These are phyloP conservation scores for Xylaria sp. DNA, from an alignment of 2,329 filamentous ascomycete species.

Conservation along the genomic window DNA sequence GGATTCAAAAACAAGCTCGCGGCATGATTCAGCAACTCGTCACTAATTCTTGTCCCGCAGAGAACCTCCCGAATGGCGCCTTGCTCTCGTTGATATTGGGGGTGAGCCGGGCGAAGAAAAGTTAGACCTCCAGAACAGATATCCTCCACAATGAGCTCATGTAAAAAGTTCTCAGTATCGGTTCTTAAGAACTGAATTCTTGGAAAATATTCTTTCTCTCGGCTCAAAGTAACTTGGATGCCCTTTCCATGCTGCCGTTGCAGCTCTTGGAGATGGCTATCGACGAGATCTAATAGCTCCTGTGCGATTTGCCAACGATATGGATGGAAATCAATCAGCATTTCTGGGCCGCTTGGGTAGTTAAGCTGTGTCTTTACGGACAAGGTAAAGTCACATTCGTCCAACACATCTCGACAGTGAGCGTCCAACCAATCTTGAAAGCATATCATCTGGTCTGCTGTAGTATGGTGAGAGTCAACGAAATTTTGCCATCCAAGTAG, in stretches of 20 bases:
- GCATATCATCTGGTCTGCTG: conserved; percentile 60
- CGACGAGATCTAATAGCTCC: conserved; percentile 55
- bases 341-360: conserved; percentile 64
- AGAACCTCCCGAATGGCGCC: conserved; percentile 41
- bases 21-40: conserved; percentile 36
- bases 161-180: conserved; percentile 59
- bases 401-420: conserved; percentile 68
- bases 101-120: conserved; percentile 40
- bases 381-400: conserved; percentile 71
- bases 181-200: conserved; percentile 65
- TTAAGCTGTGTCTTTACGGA: conserved; percentile 66
- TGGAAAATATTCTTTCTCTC: conserved; percentile 59
- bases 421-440: conserved; percentile 63
- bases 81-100: conserved; percentile 11
- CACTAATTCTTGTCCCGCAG: conserved; percentile 40
- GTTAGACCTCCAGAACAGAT: conserved; percentile 51
- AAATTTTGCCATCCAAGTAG: conserved; percentile 70
- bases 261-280: conserved; percentile 53
- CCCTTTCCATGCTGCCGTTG: conserved; percentile 51
- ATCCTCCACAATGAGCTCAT: conserved; percentile 54
- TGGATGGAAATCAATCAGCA: conserved; percentile 64
- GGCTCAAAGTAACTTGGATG: conserved; percentile 60
- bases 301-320: conserved; percentile 62
- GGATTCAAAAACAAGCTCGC: conserved; percentile 49
- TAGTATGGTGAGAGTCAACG: conserved; percentile 56